Evolutionary conservation across 1,139 yeast species (phyloP), one percentile per base, ranked within the genome.

Genomic region (Yamadazyma buinensis): DNA sequence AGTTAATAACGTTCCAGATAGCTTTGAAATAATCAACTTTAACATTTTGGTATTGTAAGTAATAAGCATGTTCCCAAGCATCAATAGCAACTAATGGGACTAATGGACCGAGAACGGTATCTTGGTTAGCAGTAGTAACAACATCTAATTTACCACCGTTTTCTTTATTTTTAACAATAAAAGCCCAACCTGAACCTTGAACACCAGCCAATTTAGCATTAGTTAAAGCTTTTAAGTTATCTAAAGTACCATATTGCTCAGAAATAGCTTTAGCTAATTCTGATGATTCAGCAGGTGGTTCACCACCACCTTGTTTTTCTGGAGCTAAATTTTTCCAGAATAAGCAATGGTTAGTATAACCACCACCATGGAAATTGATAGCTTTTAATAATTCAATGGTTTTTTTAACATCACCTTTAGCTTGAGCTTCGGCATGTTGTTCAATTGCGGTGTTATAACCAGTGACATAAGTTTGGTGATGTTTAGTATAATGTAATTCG

Each of bases 11-110:
- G 40, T 68, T 61, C 72, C 72, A 67, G 46, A 69, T 66, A 38
- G 73, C 72, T 49, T 67, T 61, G 53, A 69, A 65, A 52, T 69
- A 68, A 46, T 65, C 70, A 23, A 59, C 67, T 55, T 69, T 68
- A 41, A 65, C 71, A 44, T 68, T 69, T 48, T 66, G 72, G 51
- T 69, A 68, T 44, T 69, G 74, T 47, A 68, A 62, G 54, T 69
- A 69, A 54, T 68, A 69, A 37, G 75, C 75, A 45, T 69, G 75
- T 49, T 69, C 75, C 75, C 75, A 69, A 34, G 73, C 72, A 51
- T 69, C 75, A 49, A 69, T 64, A 15, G 72, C 75, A 40, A 69
- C 55, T 48, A 68, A 63, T 14, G 73, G 70, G 34, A 61, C 62
- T 36, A 53, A 60, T 7, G 69, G 67, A 7, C 62, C 69, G 21